These are phyloP conservation scores for Penicillium concentricum DNA, from an alignment of 2,329 filamentous ascomycete species.

Conservation along the genomic window DNA sequence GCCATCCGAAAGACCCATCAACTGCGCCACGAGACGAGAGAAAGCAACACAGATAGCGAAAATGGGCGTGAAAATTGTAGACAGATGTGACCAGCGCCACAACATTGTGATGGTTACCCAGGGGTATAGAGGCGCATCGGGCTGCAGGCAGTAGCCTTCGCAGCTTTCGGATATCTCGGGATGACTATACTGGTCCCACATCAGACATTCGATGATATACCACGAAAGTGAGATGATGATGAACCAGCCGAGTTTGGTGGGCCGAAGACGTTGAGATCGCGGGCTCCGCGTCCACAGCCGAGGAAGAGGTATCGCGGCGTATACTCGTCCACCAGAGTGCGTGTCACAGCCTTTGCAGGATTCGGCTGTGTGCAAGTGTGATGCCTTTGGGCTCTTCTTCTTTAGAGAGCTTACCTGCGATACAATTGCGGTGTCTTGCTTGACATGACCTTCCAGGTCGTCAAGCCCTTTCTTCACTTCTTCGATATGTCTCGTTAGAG, in stretches of 20 bases:
- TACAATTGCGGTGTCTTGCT: slow-evolving; percentile 20
- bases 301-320: slow-evolving; percentile 36
- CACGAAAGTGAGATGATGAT: slow-evolving; percentile 46
- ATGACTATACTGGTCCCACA: slow-evolving; percentile 54
- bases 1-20: slow-evolving; percentile 44
- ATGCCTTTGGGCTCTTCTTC: slow-evolving; percentile 10
- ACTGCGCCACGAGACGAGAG: slow-evolving; percentile 32
- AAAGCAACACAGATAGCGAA: slow-evolving; percentile 32
- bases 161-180: slow-evolving; percentile 50
- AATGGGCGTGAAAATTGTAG: slow-evolving; percentile 29
- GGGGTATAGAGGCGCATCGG: slow-evolving; percentile 54
- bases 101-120: slow-evolving; percentile 58
- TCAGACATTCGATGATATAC: slow-evolving; percentile 50
- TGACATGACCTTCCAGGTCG: slow-evolving; percentile 39
- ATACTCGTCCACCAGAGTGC: slow-evolving; percentile 29
- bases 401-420: slow-evolving; percentile 15
- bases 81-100: slow-evolving; percentile 47
- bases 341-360: slow-evolving; percentile 26
- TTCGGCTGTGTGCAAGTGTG: slow-evolving; percentile 11
- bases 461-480: slow-evolving; percentile 42
- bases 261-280: slow-evolving; percentile 29
- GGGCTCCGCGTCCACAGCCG: slow-evolving; percentile 36
- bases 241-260: slow-evolving; percentile 41
- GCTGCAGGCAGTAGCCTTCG: slow-evolving; percentile 51
- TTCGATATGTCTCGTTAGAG: slow-evolving; percentile 41